Evolutionary conservation across 2,329 filamentous ascomycete genomes (phyloP).

Genomic region (Colletotrichum musae): DNA sequence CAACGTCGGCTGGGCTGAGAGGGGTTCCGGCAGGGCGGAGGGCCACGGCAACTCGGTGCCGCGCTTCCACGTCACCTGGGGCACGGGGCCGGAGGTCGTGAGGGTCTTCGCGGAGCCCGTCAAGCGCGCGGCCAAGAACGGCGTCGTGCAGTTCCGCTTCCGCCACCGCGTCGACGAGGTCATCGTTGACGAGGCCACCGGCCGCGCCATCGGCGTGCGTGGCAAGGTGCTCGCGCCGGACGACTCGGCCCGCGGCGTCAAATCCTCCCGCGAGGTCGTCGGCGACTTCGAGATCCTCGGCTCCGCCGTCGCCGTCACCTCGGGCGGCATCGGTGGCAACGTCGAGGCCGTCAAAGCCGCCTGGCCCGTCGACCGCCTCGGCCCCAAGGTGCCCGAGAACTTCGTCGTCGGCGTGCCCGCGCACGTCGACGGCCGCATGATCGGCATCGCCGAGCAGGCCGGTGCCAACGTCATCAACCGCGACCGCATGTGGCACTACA

Average conservation of each 20-base stretch:
- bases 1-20: constrained; percentile 74
- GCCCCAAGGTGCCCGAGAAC: constrained; percentile 66
- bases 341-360: constrained; percentile 71
- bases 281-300: constrained; percentile 69
- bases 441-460: constrained; percentile 66
- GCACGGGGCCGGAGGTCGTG: constrained; percentile 72
- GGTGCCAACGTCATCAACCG: constrained; percentile 72
- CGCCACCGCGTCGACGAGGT: constrained; percentile 71
- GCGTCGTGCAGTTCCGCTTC: constrained; percentile 68
- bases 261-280: constrained; percentile 63
- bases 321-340: constrained; percentile 73
- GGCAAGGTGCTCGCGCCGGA: constrained; percentile 68
- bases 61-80: constrained; percentile 75
- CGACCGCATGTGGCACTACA: constrained; percentile 78
- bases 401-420: constrained; percentile 74
- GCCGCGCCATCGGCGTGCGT: constrained; percentile 66
- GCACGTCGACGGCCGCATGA: constrained; percentile 76
- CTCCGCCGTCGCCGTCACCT: constrained; percentile 67
- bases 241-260: constrained; percentile 64
- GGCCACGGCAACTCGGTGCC: constrained; percentile 76
- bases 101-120: constrained; percentile 71
- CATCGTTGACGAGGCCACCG: constrained; percentile 63
- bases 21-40: constrained; percentile 67
- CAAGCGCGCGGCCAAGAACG: constrained; percentile 64
- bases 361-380: constrained; percentile 72